Conservation (phyloP, 306 rosid species). For the Pueraria montana region DNA sequence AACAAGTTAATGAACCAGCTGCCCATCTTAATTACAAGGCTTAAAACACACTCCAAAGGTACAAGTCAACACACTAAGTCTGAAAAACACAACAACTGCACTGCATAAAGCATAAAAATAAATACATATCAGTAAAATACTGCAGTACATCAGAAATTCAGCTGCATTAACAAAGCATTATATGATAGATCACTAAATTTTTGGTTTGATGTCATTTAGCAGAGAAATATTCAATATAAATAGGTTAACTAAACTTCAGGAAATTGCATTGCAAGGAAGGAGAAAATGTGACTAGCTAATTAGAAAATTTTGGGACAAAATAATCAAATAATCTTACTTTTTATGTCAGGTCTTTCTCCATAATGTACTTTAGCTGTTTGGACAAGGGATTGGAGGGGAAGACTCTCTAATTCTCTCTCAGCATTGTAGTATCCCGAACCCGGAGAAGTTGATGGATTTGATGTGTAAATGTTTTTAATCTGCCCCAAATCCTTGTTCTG, state of each 20-base stretch:
- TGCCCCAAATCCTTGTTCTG: conserved; percentile 52
- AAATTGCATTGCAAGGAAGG: not conserved
- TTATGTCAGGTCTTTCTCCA: conserved; percentile 62
- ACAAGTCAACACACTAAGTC: no score
- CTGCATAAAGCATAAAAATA: no score
- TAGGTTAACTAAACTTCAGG: not conserved
- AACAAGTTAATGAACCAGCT: no score
- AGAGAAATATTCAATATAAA: not conserved
- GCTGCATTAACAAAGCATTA: no score
- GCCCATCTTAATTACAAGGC: no score
- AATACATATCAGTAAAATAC: no score
- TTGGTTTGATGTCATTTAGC: conserved; percentile 26
- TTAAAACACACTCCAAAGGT: no score
- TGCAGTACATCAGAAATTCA: no score
- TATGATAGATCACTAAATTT: not conserved
- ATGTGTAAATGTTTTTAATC: conserved; percentile 31
- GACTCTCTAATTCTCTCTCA: conserved; percentile 58
- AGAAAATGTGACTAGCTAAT: not conserved
- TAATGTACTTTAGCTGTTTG: conserved; percentile 56
- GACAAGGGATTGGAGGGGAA: conserved; percentile 50
- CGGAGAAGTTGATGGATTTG: conserved; percentile 40
- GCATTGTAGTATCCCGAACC: conserved; percentile 8
- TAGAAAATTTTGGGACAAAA: not conserved
- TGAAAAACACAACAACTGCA: no score
- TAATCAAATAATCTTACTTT: conserved; percentile 49